Conservation (phyloP, 805 yeast genomes). For the Huiozyma sinensis region DNA sequence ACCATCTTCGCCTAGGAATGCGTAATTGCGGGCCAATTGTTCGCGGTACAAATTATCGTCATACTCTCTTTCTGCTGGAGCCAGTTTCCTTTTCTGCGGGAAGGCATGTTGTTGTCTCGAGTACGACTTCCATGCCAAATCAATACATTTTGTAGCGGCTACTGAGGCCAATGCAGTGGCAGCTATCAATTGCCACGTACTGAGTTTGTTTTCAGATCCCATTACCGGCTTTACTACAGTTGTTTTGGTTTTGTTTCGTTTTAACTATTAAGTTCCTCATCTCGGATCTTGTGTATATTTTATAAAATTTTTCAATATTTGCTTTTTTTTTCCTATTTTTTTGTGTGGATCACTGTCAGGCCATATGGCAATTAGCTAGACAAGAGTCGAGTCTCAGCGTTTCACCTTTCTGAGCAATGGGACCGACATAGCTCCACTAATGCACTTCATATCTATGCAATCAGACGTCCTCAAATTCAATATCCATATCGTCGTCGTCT, state of each 20-base stretch:
- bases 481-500: slow-evolving; percentile 26
- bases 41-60: slow-evolving; percentile 73
- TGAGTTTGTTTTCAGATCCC: slow-evolving; percentile 1
- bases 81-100: neutral
- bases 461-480: slow-evolving; percentile 28
- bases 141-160: slow-evolving; percentile 24
- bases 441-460: neutral
- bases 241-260: neutral
- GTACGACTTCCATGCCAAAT: slow-evolving; percentile 19
- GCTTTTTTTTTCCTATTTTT: neutral
- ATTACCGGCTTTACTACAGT: neutral
- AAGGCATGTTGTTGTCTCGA: slow-evolving; percentile 3
- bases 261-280: neutral
- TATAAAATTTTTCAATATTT: neutral
- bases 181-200: slow-evolving; percentile 22
- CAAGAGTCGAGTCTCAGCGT: too few relatives aligned
- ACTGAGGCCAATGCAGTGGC: slow-evolving; percentile 27
- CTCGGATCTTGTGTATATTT: neutral
- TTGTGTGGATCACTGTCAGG: too few relatives aligned
- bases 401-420: too few relatives aligned
- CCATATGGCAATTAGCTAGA: too few relatives aligned
- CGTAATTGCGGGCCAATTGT: slow-evolving; percentile 88
- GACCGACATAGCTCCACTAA: too few relatives aligned
- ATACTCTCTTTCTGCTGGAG: slow-evolving; percentile 16
- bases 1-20: slow-evolving; percentile 82